phyloP scores from a whole-genome alignment of 2,329 filamentous ascomycete genomes.

The Fusarium sp. region DNA sequence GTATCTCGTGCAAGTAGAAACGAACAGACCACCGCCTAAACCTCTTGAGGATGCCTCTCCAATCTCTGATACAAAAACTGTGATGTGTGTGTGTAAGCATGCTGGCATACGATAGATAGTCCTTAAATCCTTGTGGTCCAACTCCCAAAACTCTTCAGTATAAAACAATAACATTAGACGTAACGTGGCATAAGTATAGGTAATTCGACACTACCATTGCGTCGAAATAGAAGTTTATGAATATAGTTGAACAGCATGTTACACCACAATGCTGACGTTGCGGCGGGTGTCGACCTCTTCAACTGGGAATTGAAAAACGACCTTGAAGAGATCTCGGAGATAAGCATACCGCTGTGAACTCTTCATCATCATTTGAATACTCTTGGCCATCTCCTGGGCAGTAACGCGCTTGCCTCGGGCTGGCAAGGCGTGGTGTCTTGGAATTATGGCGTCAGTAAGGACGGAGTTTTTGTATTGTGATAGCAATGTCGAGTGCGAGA shows the following conservation, averaged over 20 bases:
- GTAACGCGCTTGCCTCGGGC: slow-evolving; percentile 68
- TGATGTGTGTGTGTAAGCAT: slow-evolving; percentile 14
- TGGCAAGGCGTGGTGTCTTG: slow-evolving; percentile 57
- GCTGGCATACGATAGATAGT: slow-evolving; percentile 9
- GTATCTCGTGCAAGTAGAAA: slow-evolving; percentile 48
- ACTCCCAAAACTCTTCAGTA: slow-evolving; percentile 25
- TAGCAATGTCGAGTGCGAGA: slow-evolving; percentile 77
- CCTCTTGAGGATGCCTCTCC: slow-evolving; percentile 27
- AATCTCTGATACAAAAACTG: slow-evolving; percentile 22
- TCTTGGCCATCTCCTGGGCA: slow-evolving; percentile 82
- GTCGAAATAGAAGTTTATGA: not conserved
- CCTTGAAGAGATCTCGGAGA: slow-evolving; percentile 81
- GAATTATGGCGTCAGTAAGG: slow-evolving; percentile 73
- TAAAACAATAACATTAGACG: slow-evolving; percentile 34
- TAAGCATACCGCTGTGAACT: slow-evolving; percentile 78
- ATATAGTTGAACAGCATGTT: not conserved
- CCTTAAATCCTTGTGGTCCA: slow-evolving; percentile 14
- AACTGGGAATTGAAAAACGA: slow-evolving; percentile 86
- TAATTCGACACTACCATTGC: not conserved
- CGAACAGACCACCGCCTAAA: slow-evolving; percentile 43
- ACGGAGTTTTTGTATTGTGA: slow-evolving; percentile 86
- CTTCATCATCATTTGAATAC: slow-evolving; percentile 79
- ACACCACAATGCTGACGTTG: slow-evolving; percentile 69
- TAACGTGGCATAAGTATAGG: slow-evolving; percentile 20
- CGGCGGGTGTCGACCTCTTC: slow-evolving; percentile 80